Percentiles rank a stretch among this genome's conserved stretches.
These are phyloP conservation scores for Aspergillus tubingensis DNA, from an alignment of 2,329 filamentous ascomycete species.

Conservation along the genomic window DNA sequence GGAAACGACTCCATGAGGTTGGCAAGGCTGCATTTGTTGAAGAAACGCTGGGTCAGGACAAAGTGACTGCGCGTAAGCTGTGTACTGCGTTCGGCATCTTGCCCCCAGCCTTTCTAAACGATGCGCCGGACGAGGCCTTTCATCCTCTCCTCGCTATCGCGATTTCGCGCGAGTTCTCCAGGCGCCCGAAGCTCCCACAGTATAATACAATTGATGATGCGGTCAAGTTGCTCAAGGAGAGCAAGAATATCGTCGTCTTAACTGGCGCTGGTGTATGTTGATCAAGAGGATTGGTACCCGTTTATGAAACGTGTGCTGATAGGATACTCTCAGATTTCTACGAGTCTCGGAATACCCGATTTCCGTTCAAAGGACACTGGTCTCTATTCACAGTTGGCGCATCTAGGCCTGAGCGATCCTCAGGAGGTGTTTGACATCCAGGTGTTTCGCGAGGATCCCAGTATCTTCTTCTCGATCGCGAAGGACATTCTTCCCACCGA, in stretches of 20 bases:
- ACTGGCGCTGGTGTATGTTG: slow-evolving; percentile 75
- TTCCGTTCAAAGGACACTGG: slow-evolving; percentile 93
- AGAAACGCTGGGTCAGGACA: slow-evolving; percentile 67
- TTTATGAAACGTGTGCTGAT: slow-evolving; percentile 7
- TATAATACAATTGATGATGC: slow-evolving; percentile 90
- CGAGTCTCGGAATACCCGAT: slow-evolving; percentile 93
- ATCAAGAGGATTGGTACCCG: neutral
- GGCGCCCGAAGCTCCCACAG: slow-evolving; percentile 73
- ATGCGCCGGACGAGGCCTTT: slow-evolving; percentile 71
- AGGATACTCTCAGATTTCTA: slow-evolving; percentile 66
- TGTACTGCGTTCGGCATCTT: slow-evolving; percentile 82
- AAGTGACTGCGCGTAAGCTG: slow-evolving; percentile 76
- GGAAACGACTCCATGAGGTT: slow-evolving; percentile 70
- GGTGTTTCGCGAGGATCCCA: slow-evolving; percentile 82
- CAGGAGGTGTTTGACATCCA: slow-evolving; percentile 95
- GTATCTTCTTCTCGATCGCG: slow-evolving; percentile 87
- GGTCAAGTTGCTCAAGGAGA: slow-evolving; percentile 70
- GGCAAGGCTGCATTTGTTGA: slow-evolving; percentile 78
- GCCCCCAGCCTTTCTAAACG: slow-evolving; percentile 72
- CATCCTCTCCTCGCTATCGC: slow-evolving; percentile 74
- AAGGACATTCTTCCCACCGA: slow-evolving; percentile 84
- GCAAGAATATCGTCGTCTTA: slow-evolving; percentile 85
- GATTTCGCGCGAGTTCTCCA: slow-evolving; percentile 77
- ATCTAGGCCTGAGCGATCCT: slow-evolving; percentile 77
- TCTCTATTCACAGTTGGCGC: slow-evolving; percentile 80